These are phyloP conservation scores for Fusarium sp. DNA, from an alignment of 2,329 filamentous ascomycete species.

Conservation along the genomic window DNA sequence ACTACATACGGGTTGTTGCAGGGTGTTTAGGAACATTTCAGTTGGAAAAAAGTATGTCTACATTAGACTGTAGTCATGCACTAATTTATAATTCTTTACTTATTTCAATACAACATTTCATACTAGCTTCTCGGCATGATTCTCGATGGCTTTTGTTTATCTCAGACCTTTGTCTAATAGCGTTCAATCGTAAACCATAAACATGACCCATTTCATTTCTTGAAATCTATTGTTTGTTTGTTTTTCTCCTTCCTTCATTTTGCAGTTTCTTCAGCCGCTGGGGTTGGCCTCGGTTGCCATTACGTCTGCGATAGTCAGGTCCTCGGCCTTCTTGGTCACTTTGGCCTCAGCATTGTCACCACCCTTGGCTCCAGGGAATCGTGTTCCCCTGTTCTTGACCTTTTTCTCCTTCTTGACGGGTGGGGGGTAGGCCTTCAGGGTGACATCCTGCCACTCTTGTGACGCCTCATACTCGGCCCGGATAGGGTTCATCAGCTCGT, in stretches of 20 bases:
- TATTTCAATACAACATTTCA: conserved; percentile 22
- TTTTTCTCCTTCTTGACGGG: conserved; percentile 78
- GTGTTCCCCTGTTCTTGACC: conserved; percentile 78
- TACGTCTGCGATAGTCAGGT: conserved; percentile 25
- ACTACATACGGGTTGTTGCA: neutral
- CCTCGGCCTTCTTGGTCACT: conserved; percentile 29
- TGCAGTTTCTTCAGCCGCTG: conserved; percentile 2
- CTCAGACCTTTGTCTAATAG: neutral
- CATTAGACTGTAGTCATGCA: neutral
- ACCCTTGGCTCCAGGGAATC: conserved; percentile 62
- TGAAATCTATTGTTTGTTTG: neutral
- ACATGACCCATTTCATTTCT: neutral
- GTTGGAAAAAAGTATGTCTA: neutral
- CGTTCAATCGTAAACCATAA: neutral
- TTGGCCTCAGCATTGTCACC: conserved; percentile 12
- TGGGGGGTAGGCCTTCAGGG: conserved; percentile 84
- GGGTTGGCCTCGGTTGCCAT: conserved; percentile 17
- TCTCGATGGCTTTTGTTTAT: neutral
- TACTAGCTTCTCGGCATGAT: neutral
- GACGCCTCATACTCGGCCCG: conserved; percentile 76
- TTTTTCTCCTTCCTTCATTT: conserved; percentile 3
- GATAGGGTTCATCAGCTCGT: conserved; percentile 81
- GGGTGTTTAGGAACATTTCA: neutral
- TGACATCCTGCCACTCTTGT: conserved; percentile 78
- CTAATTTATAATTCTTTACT: neutral